Percentiles rank a stretch among this genome's conserved stretches.
Evolutionary conservation across 306 rosid species (phyloP).

Genomic region (Leucaena leucocephala): DNA sequence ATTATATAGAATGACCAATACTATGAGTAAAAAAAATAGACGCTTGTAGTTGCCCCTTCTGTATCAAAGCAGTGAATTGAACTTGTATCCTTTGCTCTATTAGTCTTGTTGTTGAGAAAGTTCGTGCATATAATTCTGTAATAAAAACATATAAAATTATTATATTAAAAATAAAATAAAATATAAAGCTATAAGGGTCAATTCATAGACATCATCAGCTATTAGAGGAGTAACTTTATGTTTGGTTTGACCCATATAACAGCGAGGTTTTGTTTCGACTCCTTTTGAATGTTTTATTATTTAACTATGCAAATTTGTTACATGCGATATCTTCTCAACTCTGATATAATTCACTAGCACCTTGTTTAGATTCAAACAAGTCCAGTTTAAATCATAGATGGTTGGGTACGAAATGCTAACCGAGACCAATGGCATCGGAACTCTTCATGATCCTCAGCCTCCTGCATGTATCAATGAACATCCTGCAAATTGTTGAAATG

Average conservation of each 20-base stretch:
- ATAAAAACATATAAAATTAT: no score
- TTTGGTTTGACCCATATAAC: background rate
- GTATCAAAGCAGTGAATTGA: no score
- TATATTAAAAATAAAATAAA: no score
- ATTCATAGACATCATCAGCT: slow-evolving; percentile 66
- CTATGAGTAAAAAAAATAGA: no score
- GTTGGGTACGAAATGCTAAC: slow-evolving; percentile 42
- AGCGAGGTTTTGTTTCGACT: background rate
- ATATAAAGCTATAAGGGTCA: slow-evolving; percentile 26
- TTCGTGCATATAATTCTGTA: no score
- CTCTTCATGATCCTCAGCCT: slow-evolving; percentile 93
- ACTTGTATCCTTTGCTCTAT: no score
- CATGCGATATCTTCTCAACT: background rate
- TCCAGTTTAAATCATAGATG: slow-evolving; percentile 6
- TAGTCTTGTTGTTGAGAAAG: no score
- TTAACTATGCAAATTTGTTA: background rate
- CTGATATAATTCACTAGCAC: background rate
- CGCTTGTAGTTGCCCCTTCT: no score
- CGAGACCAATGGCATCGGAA: slow-evolving; percentile 91
- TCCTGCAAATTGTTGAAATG: slow-evolving; percentile 52
- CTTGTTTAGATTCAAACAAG: background rate
- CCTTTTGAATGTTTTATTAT: slow-evolving; percentile 5
- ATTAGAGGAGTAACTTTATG: slow-evolving; percentile 32
- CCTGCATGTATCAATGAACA: slow-evolving; percentile 79
- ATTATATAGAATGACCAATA: no score